Evolutionary conservation across 2,329 filamentous ascomycete genomes (phyloP).

Genomic region (Colletotrichum sp.): DNA sequence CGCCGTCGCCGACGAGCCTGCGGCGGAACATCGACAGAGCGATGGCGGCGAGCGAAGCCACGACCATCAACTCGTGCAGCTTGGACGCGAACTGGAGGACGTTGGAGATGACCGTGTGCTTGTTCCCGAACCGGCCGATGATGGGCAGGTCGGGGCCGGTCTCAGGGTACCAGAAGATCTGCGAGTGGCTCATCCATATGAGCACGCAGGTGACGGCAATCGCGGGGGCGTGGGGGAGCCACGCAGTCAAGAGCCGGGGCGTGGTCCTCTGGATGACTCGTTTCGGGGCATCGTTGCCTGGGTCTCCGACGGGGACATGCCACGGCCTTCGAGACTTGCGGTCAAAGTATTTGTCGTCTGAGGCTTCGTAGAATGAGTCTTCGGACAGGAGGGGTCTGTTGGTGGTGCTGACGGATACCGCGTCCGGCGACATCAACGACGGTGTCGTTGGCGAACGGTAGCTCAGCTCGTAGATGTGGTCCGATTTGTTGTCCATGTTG

Average conservation of each 20-base stretch:
- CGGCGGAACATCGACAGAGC: background rate
- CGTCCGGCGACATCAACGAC: background rate
- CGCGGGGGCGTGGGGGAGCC: background rate
- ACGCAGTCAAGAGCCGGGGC: background rate
- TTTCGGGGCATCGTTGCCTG: background rate
- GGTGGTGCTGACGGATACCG: background rate
- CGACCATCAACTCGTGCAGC: background rate
- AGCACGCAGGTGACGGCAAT: background rate
- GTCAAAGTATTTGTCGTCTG: background rate
- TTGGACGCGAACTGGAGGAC: constrained; percentile 2
- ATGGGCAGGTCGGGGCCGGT: background rate
- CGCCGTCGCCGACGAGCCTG: background rate
- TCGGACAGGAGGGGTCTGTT: background rate
- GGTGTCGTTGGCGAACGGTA: background rate
- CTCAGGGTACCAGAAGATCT: constrained; percentile 1
- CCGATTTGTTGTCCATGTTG: background rate
- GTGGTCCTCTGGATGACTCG: background rate
- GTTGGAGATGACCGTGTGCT: background rate
- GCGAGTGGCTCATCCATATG: background rate
- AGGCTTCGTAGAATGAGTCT: background rate
- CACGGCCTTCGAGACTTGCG: background rate
- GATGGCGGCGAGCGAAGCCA: background rate
- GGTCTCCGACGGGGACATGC: background rate
- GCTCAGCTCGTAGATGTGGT: background rate
- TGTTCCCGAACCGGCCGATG: background rate